Evolutionary conservation across 2,329 filamentous ascomycete species (phyloP).

Genomic region (Trichoderma endophyticum): DNA sequence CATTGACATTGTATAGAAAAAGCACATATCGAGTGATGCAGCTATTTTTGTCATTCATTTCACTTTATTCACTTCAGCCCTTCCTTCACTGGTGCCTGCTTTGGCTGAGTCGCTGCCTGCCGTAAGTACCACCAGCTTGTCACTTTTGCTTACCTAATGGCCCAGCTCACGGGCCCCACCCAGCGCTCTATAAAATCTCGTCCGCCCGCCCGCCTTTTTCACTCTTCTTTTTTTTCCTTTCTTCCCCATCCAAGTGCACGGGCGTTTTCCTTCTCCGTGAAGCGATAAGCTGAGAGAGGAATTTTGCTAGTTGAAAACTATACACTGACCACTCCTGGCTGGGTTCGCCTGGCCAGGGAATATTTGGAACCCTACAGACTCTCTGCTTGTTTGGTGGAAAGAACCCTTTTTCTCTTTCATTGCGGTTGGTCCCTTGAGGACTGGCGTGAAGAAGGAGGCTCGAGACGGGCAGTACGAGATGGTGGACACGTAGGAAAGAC

Average conservation of each 20-base stretch:
- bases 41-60: background rate
- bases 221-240: slow-evolving; percentile 39
- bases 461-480: too few species aligned
- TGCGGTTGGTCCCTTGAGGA: slow-evolving; percentile 34
- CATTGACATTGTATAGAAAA: background rate
- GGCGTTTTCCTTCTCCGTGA: slow-evolving; percentile 61
- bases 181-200: slow-evolving; percentile 32
- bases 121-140: background rate
- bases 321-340: slow-evolving; percentile 66
- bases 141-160: background rate
- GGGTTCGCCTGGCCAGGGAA: slow-evolving; percentile 65
- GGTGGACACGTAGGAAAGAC: background rate
- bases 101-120: background rate
- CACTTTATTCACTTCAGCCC: background rate
- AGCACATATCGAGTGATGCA: background rate
- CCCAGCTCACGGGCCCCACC: background rate
- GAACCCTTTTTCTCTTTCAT: slow-evolving; percentile 40
- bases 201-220: slow-evolving; percentile 27
- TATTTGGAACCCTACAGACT: slow-evolving; percentile 57
- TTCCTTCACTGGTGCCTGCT: background rate
- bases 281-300: slow-evolving; percentile 72
- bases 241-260: slow-evolving; percentile 59
- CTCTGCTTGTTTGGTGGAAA: slow-evolving; percentile 25
- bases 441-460: slow-evolving; percentile 40
- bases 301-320: slow-evolving; percentile 90